phyloP scores from a whole-genome alignment of 2,329 filamentous ascomycete genomes.

The Chaetomium globosum region DNA sequence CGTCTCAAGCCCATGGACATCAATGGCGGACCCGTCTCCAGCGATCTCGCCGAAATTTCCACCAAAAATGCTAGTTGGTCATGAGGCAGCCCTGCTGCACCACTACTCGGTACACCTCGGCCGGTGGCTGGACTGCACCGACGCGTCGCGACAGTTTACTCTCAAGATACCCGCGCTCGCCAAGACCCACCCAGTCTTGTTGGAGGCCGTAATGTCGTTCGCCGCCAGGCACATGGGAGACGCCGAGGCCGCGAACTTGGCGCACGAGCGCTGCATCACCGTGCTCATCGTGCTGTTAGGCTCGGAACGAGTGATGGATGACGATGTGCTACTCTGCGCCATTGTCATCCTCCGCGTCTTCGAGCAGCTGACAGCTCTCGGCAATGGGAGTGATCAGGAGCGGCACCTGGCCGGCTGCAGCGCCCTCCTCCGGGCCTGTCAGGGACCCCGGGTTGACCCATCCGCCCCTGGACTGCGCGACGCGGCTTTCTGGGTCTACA shows the following conservation, averaged over 20 bases:
- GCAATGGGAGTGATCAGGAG: slow-evolving; percentile 2
- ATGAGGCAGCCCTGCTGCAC: slow-evolving; percentile 8
- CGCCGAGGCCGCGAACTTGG: slow-evolving; percentile 2
- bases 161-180: slow-evolving; percentile 10
- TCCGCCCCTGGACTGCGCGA: slow-evolving; percentile 4
- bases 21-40: no score
- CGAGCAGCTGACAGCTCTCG: slow-evolving; percentile 9
- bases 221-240: slow-evolving; percentile 8
- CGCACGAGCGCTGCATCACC: slow-evolving; percentile 8
- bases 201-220: slow-evolving; percentile 7
- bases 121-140: slow-evolving; percentile 15
- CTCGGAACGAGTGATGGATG: no score
- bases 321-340: slow-evolving; percentile 8
- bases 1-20: no score
- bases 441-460: slow-evolving; percentile 6
- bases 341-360: slow-evolving; percentile 15
- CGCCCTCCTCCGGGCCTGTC: slow-evolving; percentile 7
- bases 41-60: no score
- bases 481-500: slow-evolving; percentile 14
- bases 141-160: slow-evolving; percentile 11
- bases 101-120: slow-evolving; percentile 10
- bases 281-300: background rate
- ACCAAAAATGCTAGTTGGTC: background rate
- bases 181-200: background rate
- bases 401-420: slow-evolving; percentile 12